Base-by-base conservation (phyloP, 371 early-diverging fungal species). In the Capillidium rhysosporum region DNA sequence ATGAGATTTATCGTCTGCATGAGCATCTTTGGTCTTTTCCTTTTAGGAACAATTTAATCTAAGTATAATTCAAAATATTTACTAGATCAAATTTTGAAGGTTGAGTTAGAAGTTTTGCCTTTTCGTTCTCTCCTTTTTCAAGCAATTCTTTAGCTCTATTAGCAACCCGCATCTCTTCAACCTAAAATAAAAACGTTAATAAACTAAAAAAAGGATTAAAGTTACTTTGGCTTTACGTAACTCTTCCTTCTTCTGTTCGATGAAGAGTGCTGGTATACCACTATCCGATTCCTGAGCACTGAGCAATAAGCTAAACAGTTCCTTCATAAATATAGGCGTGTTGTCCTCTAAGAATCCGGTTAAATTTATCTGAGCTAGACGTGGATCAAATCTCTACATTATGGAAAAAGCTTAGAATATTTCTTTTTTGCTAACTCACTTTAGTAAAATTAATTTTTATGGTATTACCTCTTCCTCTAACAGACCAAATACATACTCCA, bases 311-410 rank as follows among this genome's bases (percentile, higher is more conserved):
- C 69, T 69, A 92, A 94, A 96, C 5, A 96, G 75, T 53, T 86
- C 86, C 39, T 74, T 67, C 58, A 93, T 75, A 65, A 96, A 94
- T 5, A 57, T 59, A 40, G 73, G 72, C 1, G 97, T 72, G 40
- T 87, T 84, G 49, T 72, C 68, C 57, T 91, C 92, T 40, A 96
- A 64, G 63, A 96, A 96, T 14, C 93, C 93, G 0, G 91, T 89
- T n/a, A 96, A 69, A 60, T 89, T 86, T 65, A 93, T 88, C 66
- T 96, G 97, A 75, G 93, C 82, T 38, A 70, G 60, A 55, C 77
- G 77, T 31, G 94, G 90, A 66, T 96, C 94, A 10, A 81, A 77
- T 8, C 68, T 66, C 79, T 82, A 52, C 3, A 41, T 53, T 21
- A 25, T 26, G 20, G 26, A 26, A 34, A 7, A 34, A 34, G 34